Percentiles rank a stretch among this genome's conserved stretches.
Evolutionary conservation across 2,329 filamentous ascomycete genomes (phyloP).

Genomic region (Nothopassalora personata): DNA sequence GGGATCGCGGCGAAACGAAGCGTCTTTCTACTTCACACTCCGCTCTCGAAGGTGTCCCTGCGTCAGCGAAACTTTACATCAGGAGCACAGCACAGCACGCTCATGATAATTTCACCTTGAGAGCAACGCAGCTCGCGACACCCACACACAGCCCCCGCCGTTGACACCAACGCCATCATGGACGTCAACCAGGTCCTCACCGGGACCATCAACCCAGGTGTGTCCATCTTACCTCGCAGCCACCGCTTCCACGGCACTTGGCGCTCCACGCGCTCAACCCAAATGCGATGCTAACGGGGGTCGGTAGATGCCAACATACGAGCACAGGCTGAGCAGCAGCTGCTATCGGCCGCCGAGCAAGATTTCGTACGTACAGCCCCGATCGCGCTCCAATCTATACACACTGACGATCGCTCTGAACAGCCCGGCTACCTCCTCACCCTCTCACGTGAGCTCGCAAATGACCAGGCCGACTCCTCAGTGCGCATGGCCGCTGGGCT

Average conservation of each 20-base stretch:
- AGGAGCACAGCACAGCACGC: neutral
- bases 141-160: neutral
- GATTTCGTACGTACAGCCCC: slow-evolving; percentile 72
- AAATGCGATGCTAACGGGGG: slow-evolving; percentile 23
- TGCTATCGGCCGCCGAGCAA: slow-evolving; percentile 82
- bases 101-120: slow-evolving; percentile 12
- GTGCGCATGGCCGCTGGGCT: slow-evolving; percentile 93
- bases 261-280: slow-evolving; percentile 16
- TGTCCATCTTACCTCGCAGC: slow-evolving; percentile 38
- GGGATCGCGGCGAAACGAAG: neutral
- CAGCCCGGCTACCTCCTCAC: slow-evolving; percentile 90
- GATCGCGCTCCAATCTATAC: neutral
- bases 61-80: neutral
- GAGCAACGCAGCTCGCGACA: slow-evolving; percentile 23
- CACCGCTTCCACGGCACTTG: slow-evolving; percentile 21
- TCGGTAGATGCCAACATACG: slow-evolving; percentile 76
- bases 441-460: slow-evolving; percentile 88
- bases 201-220: slow-evolving; percentile 93
- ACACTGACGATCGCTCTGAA: slow-evolving; percentile 13
- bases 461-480: slow-evolving; percentile 74
- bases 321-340: slow-evolving; percentile 88
- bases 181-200: slow-evolving; percentile 97
- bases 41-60: neutral
- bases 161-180: slow-evolving; percentile 53
- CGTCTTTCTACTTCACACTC: neutral